phyloP scores from a whole-genome alignment of 2,329 filamentous ascomycete species.

The Cladobotryum mycophilum region DNA sequence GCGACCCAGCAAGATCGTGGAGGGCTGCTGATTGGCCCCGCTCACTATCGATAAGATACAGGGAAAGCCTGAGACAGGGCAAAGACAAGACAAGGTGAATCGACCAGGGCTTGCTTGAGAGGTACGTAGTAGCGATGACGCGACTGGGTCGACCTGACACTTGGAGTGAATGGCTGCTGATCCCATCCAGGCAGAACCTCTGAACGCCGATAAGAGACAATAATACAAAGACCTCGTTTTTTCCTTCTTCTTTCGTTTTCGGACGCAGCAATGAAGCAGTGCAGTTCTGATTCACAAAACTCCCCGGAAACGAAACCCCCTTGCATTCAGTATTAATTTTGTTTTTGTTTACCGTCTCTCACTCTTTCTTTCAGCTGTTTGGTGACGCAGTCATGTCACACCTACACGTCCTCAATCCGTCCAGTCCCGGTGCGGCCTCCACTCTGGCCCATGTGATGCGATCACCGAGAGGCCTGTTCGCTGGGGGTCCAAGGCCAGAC shows the following conservation, averaged over 20 bases:
- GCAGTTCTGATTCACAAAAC: too few relatives aligned
- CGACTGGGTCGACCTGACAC: background rate
- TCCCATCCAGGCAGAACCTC: background rate
- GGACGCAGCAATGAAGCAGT: too few relatives aligned
- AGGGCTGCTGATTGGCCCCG: background rate
- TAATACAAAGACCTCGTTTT: too few relatives aligned
- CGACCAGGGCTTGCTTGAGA: too few relatives aligned
- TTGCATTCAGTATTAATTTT: background rate
- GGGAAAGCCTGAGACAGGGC: background rate
- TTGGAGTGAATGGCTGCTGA: background rate
- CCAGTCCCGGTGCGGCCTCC: background rate
- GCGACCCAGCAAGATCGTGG: background rate
- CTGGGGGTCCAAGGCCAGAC: too few relatives aligned
- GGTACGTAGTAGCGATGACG: background rate
- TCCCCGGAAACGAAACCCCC: too few relatives aligned
- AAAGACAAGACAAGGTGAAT: background rate
- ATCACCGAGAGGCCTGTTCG: background rate
- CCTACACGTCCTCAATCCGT: background rate
- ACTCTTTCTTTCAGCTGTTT: background rate
- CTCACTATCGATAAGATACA: conserved; percentile 7
- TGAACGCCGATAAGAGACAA: too few relatives aligned
- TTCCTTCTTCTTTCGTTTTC: too few relatives aligned
- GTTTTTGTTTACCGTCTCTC: too few relatives aligned
- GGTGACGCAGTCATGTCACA: background rate
- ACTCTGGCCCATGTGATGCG: background rate